These are phyloP conservation scores for Cutaneotrichosporon dermatis DNA, from an alignment of 1,284 basidiomycete species.

Conservation along the genomic window DNA sequence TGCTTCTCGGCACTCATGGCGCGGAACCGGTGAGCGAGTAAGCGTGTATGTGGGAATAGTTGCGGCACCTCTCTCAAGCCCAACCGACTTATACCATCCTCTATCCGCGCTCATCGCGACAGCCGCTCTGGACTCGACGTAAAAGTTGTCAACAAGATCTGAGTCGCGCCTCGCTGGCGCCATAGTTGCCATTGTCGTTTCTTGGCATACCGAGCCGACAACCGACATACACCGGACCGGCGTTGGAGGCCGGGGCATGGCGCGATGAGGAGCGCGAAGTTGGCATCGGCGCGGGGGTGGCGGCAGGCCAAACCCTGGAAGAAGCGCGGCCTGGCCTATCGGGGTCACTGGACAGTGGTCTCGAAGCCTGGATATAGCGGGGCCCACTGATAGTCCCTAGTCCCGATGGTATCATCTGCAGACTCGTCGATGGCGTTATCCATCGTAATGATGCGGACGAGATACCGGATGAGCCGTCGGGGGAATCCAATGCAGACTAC, in stretches of 20 bases:
- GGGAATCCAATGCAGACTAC: too few species aligned
- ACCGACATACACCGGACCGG: too few species aligned
- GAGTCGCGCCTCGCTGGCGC: too few species aligned
- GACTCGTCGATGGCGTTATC: background rate
- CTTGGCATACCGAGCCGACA: too few species aligned
- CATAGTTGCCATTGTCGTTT: too few species aligned
- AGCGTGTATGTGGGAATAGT: background rate
- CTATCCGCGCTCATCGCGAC: background rate
- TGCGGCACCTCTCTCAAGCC: too few species aligned
- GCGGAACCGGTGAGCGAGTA: background rate
- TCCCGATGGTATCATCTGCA: background rate
- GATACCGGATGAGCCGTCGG: too few species aligned
- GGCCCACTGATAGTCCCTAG: background rate
- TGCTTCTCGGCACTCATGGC: background rate
- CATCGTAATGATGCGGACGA: background rate
- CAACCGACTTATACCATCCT: background rate
- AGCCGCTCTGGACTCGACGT: background rate
- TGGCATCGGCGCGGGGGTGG: background rate
- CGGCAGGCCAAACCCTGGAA: background rate
- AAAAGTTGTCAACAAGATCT: background rate
- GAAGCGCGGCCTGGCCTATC: background rate
- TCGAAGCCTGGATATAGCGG: background rate
- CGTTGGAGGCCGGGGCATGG: background rate
- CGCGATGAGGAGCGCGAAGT: background rate
- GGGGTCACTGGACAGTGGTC: background rate